A percentile compares a stretch with the other conserved stretches of the same genome.
Conservation (phyloP, 1,284 basidiomycete genomes). For the Marasmius fiardii region DNA sequence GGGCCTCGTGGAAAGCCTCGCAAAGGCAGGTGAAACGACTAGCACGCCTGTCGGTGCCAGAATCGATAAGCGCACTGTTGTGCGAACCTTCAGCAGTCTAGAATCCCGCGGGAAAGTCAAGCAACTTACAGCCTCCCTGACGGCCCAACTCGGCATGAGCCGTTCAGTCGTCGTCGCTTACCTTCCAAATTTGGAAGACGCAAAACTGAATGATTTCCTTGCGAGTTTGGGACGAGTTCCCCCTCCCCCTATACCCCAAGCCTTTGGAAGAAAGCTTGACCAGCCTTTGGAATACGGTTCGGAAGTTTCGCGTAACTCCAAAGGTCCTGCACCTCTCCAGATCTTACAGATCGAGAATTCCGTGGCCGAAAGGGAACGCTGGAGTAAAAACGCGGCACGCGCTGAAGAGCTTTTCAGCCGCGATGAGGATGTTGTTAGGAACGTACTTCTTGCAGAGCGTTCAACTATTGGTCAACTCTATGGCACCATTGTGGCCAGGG, state of each 20-base stretch:
- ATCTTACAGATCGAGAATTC: slow-evolving; percentile 40
- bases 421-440: slow-evolving; percentile 50
- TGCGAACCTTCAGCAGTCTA: slow-evolving; percentile 53
- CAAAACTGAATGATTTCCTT: slow-evolving; percentile 51
- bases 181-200: slow-evolving; percentile 50
- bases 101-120: slow-evolving; percentile 64
- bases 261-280: slow-evolving; percentile 42
- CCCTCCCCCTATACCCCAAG: slow-evolving; percentile 26
- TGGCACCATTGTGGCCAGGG: slow-evolving; percentile 65
- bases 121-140: slow-evolving; percentile 56
- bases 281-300: slow-evolving; percentile 52
- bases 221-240: slow-evolving; percentile 40
- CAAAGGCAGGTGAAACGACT: slow-evolving; percentile 56
- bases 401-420: slow-evolving; percentile 48
- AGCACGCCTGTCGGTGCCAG: slow-evolving; percentile 64
- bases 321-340: slow-evolving; percentile 33
- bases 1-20: slow-evolving; percentile 50
- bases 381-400: slow-evolving; percentile 39
- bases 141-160: slow-evolving; percentile 47
- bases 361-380: slow-evolving; percentile 37
- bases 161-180: slow-evolving; percentile 60
- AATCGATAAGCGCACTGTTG: slow-evolving; percentile 71
- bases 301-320: slow-evolving; percentile 24
- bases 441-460: slow-evolving; percentile 61
- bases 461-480: slow-evolving; percentile 65